Base-by-base conservation (phyloP, 2,329 filamentous ascomycete species). In the Sphaerulina populicola region DNA sequence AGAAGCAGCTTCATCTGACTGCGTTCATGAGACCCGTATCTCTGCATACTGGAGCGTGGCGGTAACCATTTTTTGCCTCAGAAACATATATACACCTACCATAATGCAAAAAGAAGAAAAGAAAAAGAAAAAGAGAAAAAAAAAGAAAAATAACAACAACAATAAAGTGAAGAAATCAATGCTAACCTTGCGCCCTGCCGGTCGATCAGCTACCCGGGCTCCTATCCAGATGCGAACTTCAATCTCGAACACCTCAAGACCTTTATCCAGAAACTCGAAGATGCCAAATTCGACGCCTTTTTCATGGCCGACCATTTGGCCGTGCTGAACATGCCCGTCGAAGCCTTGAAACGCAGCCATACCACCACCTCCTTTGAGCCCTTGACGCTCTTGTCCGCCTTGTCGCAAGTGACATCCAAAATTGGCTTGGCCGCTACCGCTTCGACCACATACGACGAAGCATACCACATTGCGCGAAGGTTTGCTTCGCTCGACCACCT, bases 191-290 rank as follows among this genome's bases (percentile, higher is more conserved):
- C n/a, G n/a, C n/a, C n/a, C n/a, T 27, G 12, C 15, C 21, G 21
- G 21, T 6, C 31, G 18, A 31, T 12, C 12, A 49, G 77, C 5
- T 79, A 79, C 55, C 77, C 77, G 0, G 74, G 74, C 2, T 66
- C 77, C 0, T 77, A 75, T 49, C 68, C 77, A 0, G 77, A 80
- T 49, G 77, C 77, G 47, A 80, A 80, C 65, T 79, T 80, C 71
- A 78, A 78, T 56, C 69, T 79, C 11, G 63, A 43, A 4, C 76
- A 80, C 55, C 65, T 80, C 4, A 74, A 73, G 42, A 68, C 70
- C 0, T 80, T 80, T 57, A 77, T 77, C 41, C 71, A 77, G 57
- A 77, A 69, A 49, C 66, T 76, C 3, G 72, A 76, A 45, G 67
- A 66, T 15, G 73, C 71, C 12, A 75, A 74, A 40, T 75, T 76